These are phyloP conservation scores for Sporothrix dimorphospora DNA, from an alignment of 2,329 filamentous ascomycete species.

Conservation along the genomic window DNA sequence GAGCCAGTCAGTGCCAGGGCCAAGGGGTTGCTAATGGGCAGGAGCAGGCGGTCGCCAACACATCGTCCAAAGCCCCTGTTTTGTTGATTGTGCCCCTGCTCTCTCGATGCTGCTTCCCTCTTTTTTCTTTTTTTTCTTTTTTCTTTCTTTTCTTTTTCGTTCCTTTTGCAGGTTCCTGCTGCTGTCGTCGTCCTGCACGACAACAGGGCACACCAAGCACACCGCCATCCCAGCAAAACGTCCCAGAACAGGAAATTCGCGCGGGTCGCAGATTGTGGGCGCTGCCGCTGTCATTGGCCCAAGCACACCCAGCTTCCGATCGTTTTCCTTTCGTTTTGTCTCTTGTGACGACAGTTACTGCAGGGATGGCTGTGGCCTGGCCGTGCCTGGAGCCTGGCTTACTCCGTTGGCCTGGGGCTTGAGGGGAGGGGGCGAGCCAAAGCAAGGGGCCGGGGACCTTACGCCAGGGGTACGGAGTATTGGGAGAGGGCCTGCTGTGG, in stretches of 20 bases:
- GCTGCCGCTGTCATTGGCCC: conserved; percentile 6
- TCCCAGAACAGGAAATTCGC: neutral
- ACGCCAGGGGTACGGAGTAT: neutral
- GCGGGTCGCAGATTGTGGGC: neutral
- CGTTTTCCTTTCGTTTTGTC: neutral
- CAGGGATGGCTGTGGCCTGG: neutral
- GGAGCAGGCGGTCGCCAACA: neutral
- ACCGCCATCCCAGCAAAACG: neutral
- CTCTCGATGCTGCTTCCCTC: conserved; percentile 6
- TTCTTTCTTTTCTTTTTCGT: no score
- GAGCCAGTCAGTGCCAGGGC: neutral
- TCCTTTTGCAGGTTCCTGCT: neutral
- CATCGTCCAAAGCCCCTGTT: neutral
- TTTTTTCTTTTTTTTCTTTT: no score
- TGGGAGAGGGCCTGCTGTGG: neutral
- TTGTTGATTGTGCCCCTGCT: neutral
- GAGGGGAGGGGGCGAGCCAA: neutral
- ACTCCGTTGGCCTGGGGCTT: no score
- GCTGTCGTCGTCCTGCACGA: neutral
- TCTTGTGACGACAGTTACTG: neutral
- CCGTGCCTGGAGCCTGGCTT: neutral
- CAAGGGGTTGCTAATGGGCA: conserved; percentile 1
- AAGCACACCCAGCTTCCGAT: neutral
- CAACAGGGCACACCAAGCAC: neutral
- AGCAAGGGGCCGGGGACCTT: conserved; percentile 4